These are phyloP conservation scores for Corymbia calophylla DNA, from an alignment of 441 rosid species.

Conservation along the genomic window DNA sequence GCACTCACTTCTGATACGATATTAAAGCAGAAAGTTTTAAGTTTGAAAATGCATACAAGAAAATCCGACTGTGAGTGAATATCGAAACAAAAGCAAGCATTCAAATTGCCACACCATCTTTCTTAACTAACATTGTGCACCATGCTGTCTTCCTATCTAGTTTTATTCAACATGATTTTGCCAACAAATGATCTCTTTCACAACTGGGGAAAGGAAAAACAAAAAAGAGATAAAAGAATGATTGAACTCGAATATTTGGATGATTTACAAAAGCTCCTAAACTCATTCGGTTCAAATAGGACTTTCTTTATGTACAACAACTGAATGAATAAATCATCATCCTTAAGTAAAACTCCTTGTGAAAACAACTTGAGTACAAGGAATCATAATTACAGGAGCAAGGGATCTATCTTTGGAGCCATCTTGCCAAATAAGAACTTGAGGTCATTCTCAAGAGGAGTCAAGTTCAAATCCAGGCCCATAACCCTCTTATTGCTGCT, in stretches of 20 bases:
- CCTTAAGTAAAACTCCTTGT: not conserved
- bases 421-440: not conserved
- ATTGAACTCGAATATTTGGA: not conserved
- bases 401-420: slow-evolving; percentile 11
- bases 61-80: not conserved
- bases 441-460: slow-evolving; percentile 1
- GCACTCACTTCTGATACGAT: not conserved
- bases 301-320: not conserved
- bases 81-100: not conserved
- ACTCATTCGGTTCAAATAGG: not conserved
- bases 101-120: not conserved
- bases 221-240: not conserved
- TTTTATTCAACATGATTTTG: not conserved
- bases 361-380: not conserved
- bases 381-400: not conserved
- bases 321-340: not conserved
- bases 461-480: not conserved
- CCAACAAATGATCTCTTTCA: not conserved
- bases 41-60: not conserved
- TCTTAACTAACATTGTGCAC: not conserved
- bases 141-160: not conserved
- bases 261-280: not conserved
- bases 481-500: not conserved
- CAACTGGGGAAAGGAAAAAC: not conserved
- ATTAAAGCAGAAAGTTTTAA: not conserved